Percentiles rank a stretch among this genome's conserved stretches.
These are phyloP conservation scores for Mortierella antarctica DNA, from an alignment of 192 early-diverging fungal genomes.

Conservation along the genomic window DNA sequence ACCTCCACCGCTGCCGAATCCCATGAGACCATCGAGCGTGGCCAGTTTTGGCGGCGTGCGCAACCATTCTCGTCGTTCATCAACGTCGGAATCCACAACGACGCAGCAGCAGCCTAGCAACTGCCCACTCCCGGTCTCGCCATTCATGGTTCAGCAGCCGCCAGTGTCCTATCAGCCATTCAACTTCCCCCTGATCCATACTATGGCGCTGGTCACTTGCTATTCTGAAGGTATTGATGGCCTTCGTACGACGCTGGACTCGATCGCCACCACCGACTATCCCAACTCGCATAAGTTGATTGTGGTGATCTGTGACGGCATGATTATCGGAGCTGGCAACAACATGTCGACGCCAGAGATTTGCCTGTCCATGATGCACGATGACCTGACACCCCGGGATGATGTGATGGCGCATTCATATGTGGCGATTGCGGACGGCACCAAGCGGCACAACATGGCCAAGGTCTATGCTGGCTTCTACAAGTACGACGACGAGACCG, in stretches of 20 bases:
- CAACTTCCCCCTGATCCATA: constrained; percentile 63
- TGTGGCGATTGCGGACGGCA: constrained; percentile 75
- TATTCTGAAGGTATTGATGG: constrained; percentile 91
- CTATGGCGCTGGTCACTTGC: constrained; percentile 85
- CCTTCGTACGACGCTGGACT: constrained; percentile 86
- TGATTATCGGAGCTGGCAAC: constrained; percentile 87
- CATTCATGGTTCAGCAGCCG: constrained; percentile 36
- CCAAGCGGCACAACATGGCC: constrained; percentile 78
- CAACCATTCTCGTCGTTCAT: constrained; percentile 56
- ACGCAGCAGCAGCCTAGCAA: constrained; percentile 22
- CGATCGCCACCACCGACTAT: constrained; percentile 84
- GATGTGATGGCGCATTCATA: constrained; percentile 69
- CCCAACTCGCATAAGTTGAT: constrained; percentile 88
- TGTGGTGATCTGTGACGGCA: constrained; percentile 90
- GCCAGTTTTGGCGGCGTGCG: constrained; percentile 48
- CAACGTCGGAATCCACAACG: constrained; percentile 51
- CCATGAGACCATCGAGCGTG: constrained; percentile 35
- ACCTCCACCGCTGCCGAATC: constrained; percentile 27
- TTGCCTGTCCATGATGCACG: constrained; percentile 80
- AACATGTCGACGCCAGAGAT: constrained; percentile 80
- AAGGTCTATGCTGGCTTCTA: constrained; percentile 81
- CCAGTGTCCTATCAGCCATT: constrained; percentile 67
- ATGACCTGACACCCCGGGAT: constrained; percentile 60
- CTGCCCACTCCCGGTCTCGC: constrained; percentile 33
- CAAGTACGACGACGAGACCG: constrained; percentile 68